Percentiles rank a stretch among this genome's conserved stretches.
These are phyloP conservation scores for Malus fusca DNA, from an alignment of 306 rosid species.

Conservation along the genomic window DNA sequence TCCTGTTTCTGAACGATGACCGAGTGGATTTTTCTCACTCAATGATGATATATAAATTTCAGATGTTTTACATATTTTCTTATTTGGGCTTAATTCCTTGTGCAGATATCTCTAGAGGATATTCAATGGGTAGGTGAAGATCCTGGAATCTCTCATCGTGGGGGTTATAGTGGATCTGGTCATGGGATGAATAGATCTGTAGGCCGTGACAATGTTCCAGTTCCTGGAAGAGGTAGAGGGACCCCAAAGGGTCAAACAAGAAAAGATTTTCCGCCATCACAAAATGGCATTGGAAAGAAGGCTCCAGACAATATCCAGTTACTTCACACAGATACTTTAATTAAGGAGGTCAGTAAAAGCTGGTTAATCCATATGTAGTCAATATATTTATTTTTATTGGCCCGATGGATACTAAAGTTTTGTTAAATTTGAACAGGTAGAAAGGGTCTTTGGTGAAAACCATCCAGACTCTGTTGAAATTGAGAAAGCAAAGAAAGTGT, in stretches of 20 bases:
- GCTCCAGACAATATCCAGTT: constrained; percentile 65
- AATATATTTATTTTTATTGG: constrained; percentile 18
- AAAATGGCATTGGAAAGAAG: constrained; percentile 77
- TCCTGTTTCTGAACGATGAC: background rate
- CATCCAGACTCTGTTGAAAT: constrained; percentile 77
- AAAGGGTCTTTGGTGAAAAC: constrained; percentile 73
- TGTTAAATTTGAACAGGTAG: constrained; percentile 49
- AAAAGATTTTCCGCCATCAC: constrained; percentile 62
- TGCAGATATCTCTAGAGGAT: constrained; percentile 79
- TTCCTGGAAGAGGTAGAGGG: constrained; percentile 86
- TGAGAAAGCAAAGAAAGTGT: constrained; percentile 73
- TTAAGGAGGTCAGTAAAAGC: constrained; percentile 62
- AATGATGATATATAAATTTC: background rate
- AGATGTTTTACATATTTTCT: constrained; percentile 11
- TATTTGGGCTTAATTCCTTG: constrained; percentile 19
- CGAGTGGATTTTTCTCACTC: background rate
- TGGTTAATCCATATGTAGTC: background rate
- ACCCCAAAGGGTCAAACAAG: constrained; percentile 54
- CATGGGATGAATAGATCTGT: constrained; percentile 51
- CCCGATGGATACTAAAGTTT: background rate
- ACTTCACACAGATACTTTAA: constrained; percentile 69
- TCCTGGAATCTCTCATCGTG: constrained; percentile 66
- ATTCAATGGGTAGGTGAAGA: constrained; percentile 90
- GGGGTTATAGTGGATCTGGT: constrained; percentile 56
- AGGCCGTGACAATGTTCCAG: constrained; percentile 51